Conservation (phyloP, 352 stramenopile genomes). For the Phytophthora quininea region DNA sequence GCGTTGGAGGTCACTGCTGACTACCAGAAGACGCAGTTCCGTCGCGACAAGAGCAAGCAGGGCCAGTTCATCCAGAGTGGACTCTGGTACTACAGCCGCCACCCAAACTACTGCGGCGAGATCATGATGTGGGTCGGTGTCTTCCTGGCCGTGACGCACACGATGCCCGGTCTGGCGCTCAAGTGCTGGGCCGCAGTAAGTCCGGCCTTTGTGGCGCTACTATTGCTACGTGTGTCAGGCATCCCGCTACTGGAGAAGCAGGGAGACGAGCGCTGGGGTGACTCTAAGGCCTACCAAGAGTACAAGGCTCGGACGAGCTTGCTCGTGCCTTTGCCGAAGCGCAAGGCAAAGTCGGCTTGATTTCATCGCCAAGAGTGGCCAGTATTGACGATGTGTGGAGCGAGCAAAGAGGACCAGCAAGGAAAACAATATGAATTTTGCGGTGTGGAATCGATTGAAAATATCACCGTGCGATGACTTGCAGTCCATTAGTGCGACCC, state of each 20-base stretch:
- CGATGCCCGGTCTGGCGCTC: conserved; percentile 44
- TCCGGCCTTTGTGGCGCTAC: conserved; percentile 67
- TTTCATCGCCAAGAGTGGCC: not conserved
- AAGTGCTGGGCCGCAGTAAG: conserved; percentile 52
- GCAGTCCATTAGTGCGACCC: too few species aligned
- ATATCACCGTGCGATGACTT: not conserved
- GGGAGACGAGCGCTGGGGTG: conserved; percentile 67
- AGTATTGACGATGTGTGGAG: not conserved
- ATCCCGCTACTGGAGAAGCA: conserved; percentile 80
- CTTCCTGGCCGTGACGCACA: conserved; percentile 50
- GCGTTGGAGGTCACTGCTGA: conserved; percentile 69
- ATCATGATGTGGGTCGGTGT: conserved; percentile 89
- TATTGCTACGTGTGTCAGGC: conserved; percentile 69
- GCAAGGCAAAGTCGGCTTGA: conserved; percentile 1
- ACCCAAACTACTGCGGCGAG: conserved; percentile 94
- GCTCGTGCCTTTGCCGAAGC: conserved; percentile 45
- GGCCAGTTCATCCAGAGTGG: conserved; percentile 77
- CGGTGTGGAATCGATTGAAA: not conserved
- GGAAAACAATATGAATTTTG: not conserved
- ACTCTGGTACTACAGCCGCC: conserved; percentile 86
- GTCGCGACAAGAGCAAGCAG: conserved; percentile 59
- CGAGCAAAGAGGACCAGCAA: not conserved
- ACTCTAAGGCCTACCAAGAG: conserved; percentile 59
- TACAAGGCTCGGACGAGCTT: conserved; percentile 77
- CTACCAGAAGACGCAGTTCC: conserved; percentile 81